Evolutionary conservation across 208 protist species (phyloP).

Genomic region (Naegleria fowleri): DNA sequence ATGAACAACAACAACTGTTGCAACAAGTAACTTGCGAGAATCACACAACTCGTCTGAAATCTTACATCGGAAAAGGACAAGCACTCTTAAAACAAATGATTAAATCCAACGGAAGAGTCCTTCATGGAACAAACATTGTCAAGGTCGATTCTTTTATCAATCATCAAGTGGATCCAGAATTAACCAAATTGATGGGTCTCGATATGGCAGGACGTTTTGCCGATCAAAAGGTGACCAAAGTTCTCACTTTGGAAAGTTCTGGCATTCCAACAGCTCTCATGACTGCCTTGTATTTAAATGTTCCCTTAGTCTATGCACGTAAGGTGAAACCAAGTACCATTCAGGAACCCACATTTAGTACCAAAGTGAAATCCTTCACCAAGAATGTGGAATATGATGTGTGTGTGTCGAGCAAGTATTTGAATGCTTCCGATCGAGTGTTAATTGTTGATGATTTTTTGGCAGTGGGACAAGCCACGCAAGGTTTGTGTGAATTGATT

Average conservation of each 20-base stretch:
- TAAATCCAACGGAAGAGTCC: neutral
- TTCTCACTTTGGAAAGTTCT: neutral
- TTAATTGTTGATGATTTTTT: no score
- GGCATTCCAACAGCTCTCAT: neutral
- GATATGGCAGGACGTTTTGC: neutral
- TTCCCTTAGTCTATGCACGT: neutral
- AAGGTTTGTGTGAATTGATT: no score
- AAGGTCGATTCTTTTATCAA: constrained; percentile 18
- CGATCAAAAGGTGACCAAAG: neutral
- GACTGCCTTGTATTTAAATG: neutral
- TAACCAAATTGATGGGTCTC: neutral
- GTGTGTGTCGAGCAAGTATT: no score
- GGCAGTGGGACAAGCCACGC: no score
- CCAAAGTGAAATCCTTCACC: neutral
- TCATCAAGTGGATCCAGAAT: constrained; percentile 1
- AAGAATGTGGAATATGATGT: neutral
- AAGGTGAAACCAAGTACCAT: neutral
- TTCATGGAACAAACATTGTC: neutral
- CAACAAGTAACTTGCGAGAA: no score
- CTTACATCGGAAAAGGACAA: no score
- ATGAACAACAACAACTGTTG: no score
- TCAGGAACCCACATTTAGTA: neutral
- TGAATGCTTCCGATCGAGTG: no score
- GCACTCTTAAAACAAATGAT: no score
- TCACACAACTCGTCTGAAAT: no score